Evolutionary conservation across 495 filamentous ascomycete genomes (phyloP), one percentile per base, ranked within the genome.

Genomic region (Coniosporium apollinis): DNA sequence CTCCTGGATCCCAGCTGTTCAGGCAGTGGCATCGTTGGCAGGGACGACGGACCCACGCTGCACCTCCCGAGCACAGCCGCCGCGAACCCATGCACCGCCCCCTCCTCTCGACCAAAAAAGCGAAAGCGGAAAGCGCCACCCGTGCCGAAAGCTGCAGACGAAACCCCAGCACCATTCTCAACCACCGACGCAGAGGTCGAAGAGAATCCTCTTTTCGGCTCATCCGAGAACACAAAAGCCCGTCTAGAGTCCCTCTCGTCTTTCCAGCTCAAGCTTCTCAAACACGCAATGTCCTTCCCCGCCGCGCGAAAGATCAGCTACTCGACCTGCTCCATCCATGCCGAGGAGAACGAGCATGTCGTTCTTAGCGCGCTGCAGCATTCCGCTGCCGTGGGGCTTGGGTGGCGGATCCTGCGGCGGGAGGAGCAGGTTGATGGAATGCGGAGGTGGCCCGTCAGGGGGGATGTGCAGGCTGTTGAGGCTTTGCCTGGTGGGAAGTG

Each of bases 1-100:
- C 59, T 97, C 3, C 68, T 97, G 0, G 91, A 97, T 53, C 89
- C 89, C 0, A 87, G 79, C 45, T 97, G 89, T 47, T 92, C 84
- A 1, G 89, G 89, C 1, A 92, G 82, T 49, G 89, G 89, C 0
- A 97, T 97, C 17, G 74, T 94, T 6, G 82, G 84, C 4, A 69
- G 89, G 8, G 79, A 92, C 25, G 82, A 85, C 36, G 62, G 70
- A 33, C 72, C 78, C 0, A 61, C 66, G 24, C 53, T 67, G 1
- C 72, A 71, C 0, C 45, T 28, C 21, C 28, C 33, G 22, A 34
- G 30, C 29, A 16, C 42, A 8, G 10, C 4, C 13, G 32, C 26
- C 1, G 19, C 19, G 17, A n/a, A 38, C 4, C 13, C 43, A 3
- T 37, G 30, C 25, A 40, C 46, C 28, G 41, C 45, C 10, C 36